These are phyloP conservation scores for Coelastrella sp. DNA, from an alignment of 139 green algal genomes.

Conservation along the genomic window DNA sequence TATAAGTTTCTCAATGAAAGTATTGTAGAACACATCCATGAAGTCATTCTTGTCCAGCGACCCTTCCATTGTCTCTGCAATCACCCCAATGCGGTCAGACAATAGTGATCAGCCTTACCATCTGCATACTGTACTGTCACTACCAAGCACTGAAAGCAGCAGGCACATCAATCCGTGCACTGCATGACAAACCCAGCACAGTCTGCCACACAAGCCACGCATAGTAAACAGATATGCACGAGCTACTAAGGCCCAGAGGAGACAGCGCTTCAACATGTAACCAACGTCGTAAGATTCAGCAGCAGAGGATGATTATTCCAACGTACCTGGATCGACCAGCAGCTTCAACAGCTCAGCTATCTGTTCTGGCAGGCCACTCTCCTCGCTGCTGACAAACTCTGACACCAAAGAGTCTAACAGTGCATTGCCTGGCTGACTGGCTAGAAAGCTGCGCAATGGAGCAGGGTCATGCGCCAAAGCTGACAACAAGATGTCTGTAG, in stretches of 20 bases:
- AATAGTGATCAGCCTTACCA: no score
- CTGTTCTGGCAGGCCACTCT: constrained; percentile 86
- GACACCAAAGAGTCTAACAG: constrained; percentile 83
- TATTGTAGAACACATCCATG: constrained; percentile 96
- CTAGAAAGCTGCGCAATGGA: constrained; percentile 82
- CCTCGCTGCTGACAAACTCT: constrained; percentile 57
- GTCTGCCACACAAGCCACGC: no score
- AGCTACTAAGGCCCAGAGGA: no score
- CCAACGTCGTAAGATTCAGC: no score
- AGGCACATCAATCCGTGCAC: no score
- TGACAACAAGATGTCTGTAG: constrained; percentile 90
- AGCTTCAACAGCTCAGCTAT: constrained; percentile 79
- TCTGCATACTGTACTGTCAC: no score
- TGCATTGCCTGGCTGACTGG: constrained; percentile 63
- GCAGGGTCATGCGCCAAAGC: constrained; percentile 85
- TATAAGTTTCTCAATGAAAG: constrained; percentile 80
- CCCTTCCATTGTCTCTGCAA: constrained; percentile 84
- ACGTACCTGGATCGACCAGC: constrained; percentile 76
- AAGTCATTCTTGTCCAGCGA: constrained; percentile 89
- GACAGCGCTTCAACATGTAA: no score
- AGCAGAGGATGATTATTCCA: no score
- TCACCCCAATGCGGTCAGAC: background rate
- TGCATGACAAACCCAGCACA: no score
- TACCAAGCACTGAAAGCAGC: no score
- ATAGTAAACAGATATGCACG: no score